A percentile compares a stretch with the other conserved stretches of the same genome.
These are phyloP conservation scores for Dioscorea zingiberensis DNA, from an alignment of 106 monocot genomes.

Conservation along the genomic window DNA sequence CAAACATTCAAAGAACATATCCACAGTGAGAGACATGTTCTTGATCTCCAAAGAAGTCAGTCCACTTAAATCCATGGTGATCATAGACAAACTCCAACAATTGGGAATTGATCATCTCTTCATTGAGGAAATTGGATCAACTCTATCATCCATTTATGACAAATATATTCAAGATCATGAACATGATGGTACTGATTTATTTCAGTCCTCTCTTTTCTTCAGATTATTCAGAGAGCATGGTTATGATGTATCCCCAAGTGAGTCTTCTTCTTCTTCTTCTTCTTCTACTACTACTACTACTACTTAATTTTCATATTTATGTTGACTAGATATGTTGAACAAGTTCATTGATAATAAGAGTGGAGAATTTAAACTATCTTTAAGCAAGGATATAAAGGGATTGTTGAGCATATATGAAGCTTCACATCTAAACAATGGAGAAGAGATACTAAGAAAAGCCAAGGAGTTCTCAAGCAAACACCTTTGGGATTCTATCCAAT, in stretches of 20 bases:
- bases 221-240: constrained; percentile 26
- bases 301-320: not conserved
- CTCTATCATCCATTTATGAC: constrained; percentile 2
- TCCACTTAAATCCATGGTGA: constrained; percentile 1
- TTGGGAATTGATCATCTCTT: constrained; percentile 31
- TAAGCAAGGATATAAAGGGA: constrained; percentile 23
- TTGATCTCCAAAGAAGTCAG: not conserved
- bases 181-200: not conserved
- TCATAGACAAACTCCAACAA: constrained; percentile 21
- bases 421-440: constrained; percentile 32
- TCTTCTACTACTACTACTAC: not conserved
- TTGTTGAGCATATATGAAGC: constrained; percentile 43
- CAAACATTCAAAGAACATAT: not conserved
- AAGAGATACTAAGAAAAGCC: constrained; percentile 27
- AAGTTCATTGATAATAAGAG: constrained; percentile 21
- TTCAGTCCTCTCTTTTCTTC: constrained; percentile 9
- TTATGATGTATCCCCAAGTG: not conserved
- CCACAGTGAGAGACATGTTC: constrained; percentile 8
- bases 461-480: constrained; percentile 26
- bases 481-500: constrained; percentile 3
- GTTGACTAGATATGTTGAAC: constrained; percentile 14
- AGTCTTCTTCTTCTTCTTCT: not conserved
- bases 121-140: constrained; percentile 10
- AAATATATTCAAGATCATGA: not conserved
- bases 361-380: constrained; percentile 15